These are phyloP conservation scores for Fraxinus americana DNA, from an alignment of 257 asterid genomes.

Conservation along the genomic window DNA sequence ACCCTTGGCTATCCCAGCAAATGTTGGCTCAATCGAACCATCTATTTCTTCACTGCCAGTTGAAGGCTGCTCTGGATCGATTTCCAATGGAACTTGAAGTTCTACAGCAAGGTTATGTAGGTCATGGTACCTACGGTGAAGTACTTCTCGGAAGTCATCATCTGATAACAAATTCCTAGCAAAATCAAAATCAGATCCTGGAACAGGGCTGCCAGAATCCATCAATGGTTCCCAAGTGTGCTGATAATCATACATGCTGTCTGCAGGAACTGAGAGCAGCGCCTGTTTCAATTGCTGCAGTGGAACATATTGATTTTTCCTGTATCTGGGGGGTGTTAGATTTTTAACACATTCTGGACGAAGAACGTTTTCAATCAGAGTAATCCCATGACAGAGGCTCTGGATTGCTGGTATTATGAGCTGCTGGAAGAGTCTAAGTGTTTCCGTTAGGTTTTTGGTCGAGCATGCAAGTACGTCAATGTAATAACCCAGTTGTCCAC, in stretches of 20 bases:
- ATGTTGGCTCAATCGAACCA: slow-evolving; percentile 62
- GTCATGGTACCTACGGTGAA: slow-evolving; percentile 73
- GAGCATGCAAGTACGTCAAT: slow-evolving; percentile 83
- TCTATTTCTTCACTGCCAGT: slow-evolving; percentile 42
- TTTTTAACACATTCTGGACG: slow-evolving; percentile 74
- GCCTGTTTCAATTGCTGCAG: slow-evolving; percentile 66
- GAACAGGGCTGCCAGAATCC: slow-evolving; percentile 59
- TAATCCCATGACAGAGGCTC: slow-evolving; percentile 58
- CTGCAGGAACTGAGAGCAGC: slow-evolving; percentile 82
- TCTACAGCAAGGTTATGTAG: slow-evolving; percentile 81
- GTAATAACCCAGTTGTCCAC: slow-evolving; percentile 63
- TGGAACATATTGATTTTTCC: slow-evolving; percentile 54
- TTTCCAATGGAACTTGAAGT: slow-evolving; percentile 70
- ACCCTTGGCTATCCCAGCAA: slow-evolving; percentile 82
- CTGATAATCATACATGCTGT: slow-evolving; percentile 80
- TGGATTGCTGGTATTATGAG: slow-evolving; percentile 71
- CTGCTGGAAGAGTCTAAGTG: slow-evolving; percentile 72
- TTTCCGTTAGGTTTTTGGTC: slow-evolving; percentile 68
- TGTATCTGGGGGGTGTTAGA: slow-evolving; percentile 64
- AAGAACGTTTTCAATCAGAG: slow-evolving; percentile 60
- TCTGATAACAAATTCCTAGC: slow-evolving; percentile 84
- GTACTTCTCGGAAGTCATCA: slow-evolving; percentile 87
- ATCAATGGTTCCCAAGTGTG: slow-evolving; percentile 71
- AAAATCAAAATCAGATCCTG: slow-evolving; percentile 63
- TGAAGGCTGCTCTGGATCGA: slow-evolving; percentile 33